Conservation (phyloP, 805 yeast genomes). For the Kodamaea neixiangensis region DNA sequence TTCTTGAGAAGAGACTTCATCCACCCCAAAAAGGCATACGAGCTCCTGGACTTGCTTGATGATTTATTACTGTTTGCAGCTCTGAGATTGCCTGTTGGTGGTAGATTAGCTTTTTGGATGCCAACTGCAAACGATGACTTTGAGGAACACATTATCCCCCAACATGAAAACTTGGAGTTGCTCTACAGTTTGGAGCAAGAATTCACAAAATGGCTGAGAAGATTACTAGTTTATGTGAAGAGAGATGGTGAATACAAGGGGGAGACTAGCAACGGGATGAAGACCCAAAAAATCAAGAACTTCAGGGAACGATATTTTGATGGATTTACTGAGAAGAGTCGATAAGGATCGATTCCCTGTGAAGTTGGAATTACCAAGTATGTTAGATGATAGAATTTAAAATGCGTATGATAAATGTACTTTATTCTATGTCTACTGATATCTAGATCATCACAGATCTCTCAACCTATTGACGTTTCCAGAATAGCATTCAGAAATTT, state of each 20-base stretch:
- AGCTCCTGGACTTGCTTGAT: conserved; percentile 71
- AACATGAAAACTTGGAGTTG: conserved; percentile 71
- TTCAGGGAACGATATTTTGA: conserved; percentile 79
- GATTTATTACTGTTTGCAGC: conserved; percentile 78
- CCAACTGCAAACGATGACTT: conserved; percentile 92
- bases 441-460: too few relatives aligned
- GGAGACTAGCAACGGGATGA: conserved; percentile 43
- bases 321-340: conserved; percentile 53
- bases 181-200: conserved; percentile 79
- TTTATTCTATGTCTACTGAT: too few relatives aligned
- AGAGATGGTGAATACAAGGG: conserved; percentile 54
- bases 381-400: background rate
- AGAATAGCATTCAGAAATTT: too few relatives aligned
- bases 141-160: conserved; percentile 69
- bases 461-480: too few relatives aligned
- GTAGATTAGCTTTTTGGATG: conserved; percentile 95
- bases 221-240: conserved; percentile 78
- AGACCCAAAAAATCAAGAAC: conserved; percentile 47
- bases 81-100: conserved; percentile 66
- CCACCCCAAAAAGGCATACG: conserved; percentile 90
- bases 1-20: conserved; percentile 78
- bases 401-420: too few relatives aligned
- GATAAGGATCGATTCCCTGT: conserved; percentile 11
- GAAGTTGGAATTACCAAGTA: too few relatives aligned
- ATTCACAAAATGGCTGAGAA: conserved; percentile 91